These are phyloP conservation scores for Lipomyces orientalis DNA, from an alignment of 805 yeast species.

Conservation along the genomic window DNA sequence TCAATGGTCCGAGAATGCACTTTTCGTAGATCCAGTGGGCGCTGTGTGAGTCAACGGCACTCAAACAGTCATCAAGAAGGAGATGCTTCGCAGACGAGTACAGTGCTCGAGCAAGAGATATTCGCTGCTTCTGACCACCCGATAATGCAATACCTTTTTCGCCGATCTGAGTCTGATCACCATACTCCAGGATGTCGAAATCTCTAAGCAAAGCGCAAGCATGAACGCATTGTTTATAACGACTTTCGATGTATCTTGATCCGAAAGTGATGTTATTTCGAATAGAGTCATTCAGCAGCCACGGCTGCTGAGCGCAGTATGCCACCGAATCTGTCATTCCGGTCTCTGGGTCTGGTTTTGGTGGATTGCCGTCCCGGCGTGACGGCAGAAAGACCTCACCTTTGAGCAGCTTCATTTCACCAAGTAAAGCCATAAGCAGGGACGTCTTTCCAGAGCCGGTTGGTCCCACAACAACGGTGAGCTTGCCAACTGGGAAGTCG, in stretches of 20 bases:
- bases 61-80: conserved; percentile 88
- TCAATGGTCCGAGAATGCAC: conserved; percentile 86
- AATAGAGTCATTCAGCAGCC: conserved; percentile 91
- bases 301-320: conserved; percentile 90
- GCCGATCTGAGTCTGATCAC: conserved; percentile 94
- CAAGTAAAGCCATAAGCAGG: conserved; percentile 76
- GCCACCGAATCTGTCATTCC: conserved; percentile 92
- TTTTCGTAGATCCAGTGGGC: conserved; percentile 91
- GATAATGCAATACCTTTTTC: conserved; percentile 96
- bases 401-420: conserved; percentile 66
- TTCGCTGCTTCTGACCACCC: conserved; percentile 98
- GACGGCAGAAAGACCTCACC: conserved; percentile 86
- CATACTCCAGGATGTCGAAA: conserved; percentile 81
- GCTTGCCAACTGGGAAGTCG: conserved; percentile 67
- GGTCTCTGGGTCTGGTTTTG: conserved; percentile 69
- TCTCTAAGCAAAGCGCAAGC: conserved; percentile 92
- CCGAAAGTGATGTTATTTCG: conserved; percentile 83
- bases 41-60: conserved; percentile 97
- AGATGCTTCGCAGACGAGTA: conserved; percentile 84
- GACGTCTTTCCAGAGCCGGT: conserved; percentile 93
- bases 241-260: conserved; percentile 67
- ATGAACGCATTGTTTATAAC: conserved; percentile 78
- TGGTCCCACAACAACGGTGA: conserved; percentile 81
- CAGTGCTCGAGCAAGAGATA: conserved; percentile 91
- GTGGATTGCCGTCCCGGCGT: conserved; percentile 63